A percentile compares a stretch with the other conserved stretches of the same genome.
These are phyloP conservation scores for Nakaseomyces kungkrabaensis DNA, from an alignment of 1,139 yeast genomes.

Conservation along the genomic window DNA sequence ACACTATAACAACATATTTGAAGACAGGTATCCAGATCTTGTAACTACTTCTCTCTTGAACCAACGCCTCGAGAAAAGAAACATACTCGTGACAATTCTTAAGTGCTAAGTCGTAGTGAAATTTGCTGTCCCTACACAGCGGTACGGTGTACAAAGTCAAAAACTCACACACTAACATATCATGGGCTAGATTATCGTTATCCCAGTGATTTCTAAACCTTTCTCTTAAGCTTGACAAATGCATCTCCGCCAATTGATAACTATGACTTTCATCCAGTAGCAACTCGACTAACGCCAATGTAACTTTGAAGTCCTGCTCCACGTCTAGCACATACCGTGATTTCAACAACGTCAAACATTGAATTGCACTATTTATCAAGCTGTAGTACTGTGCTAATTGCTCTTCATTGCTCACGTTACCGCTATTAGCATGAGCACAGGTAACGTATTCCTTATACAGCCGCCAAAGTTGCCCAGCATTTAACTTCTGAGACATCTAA, in stretches of 20 bases:
- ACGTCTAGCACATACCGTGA: constrained; percentile 14
- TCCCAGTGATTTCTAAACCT: constrained; percentile 15
- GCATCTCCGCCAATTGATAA: constrained; percentile 23
- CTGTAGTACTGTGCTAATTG: constrained; percentile 21
- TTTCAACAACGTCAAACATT: constrained; percentile 16
- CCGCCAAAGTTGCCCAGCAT: constrained; percentile 11
- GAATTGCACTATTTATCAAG: constrained; percentile 18
- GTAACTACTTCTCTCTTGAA: neutral
- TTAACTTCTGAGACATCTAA: constrained; percentile 1
- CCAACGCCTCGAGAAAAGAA: constrained; percentile 6
- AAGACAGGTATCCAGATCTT: constrained; percentile 16
- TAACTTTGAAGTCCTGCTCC: constrained; percentile 20
- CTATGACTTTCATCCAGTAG: constrained; percentile 22
- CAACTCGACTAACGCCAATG: constrained; percentile 18
- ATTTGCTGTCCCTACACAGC: constrained; percentile 9
- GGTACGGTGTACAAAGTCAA: constrained; percentile 18
- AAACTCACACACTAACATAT: constrained; percentile 19
- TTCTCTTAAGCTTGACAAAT: constrained; percentile 19
- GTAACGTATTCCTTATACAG: constrained; percentile 20
- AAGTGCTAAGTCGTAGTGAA: constrained; percentile 20
- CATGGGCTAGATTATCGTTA: constrained; percentile 9
- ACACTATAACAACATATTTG: constrained; percentile 10
- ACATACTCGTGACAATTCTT: constrained; percentile 17
- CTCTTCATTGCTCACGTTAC: constrained; percentile 10
- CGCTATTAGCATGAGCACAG: constrained; percentile 15